Conservation (phyloP, 768 basidiomycete genomes). For the Suillus plorans region DNA sequence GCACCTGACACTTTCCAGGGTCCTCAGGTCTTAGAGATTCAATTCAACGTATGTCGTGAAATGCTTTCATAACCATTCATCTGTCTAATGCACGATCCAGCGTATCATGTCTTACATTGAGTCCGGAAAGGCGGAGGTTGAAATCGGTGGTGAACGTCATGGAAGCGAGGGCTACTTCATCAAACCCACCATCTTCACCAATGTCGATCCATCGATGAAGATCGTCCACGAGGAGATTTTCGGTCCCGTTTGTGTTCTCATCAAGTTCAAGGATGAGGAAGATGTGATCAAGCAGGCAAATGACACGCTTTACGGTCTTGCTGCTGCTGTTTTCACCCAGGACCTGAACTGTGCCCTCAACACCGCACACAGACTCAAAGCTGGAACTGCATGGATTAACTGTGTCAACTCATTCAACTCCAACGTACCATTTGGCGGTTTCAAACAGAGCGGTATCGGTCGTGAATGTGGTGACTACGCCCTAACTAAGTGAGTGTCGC, state of each 20-base stretch:
- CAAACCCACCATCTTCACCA: slow-evolving; percentile 71
- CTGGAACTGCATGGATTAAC: slow-evolving; percentile 77
- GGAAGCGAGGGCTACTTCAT: slow-evolving; percentile 71
- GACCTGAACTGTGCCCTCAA: slow-evolving; percentile 73
- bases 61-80: neutral
- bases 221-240: slow-evolving; percentile 80
- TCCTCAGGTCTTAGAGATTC: slow-evolving; percentile 74
- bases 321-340: slow-evolving; percentile 82
- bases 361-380: slow-evolving; percentile 72
- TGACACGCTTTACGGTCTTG: slow-evolving; percentile 84
- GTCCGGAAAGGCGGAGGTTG: slow-evolving; percentile 60
- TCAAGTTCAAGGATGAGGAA: slow-evolving; percentile 53
- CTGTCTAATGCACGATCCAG: slow-evolving; percentile 30
- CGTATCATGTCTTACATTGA: slow-evolving; percentile 79
- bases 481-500: slow-evolving; percentile 38
- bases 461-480: slow-evolving; percentile 82
- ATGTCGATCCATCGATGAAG: slow-evolving; percentile 66
- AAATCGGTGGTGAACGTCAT: slow-evolving; percentile 59
- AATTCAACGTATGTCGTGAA: slow-evolving; percentile 57
- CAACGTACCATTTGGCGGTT: slow-evolving; percentile 79
- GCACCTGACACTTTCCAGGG: slow-evolving; percentile 60
- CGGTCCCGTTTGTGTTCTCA: slow-evolving; percentile 74
- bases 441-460: slow-evolving; percentile 81
- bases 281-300: slow-evolving; percentile 77
- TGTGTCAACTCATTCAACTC: slow-evolving; percentile 29